Evolutionary conservation across 2,329 filamentous ascomycete genomes (phyloP).

Genomic region (Aureobasidium lini): DNA sequence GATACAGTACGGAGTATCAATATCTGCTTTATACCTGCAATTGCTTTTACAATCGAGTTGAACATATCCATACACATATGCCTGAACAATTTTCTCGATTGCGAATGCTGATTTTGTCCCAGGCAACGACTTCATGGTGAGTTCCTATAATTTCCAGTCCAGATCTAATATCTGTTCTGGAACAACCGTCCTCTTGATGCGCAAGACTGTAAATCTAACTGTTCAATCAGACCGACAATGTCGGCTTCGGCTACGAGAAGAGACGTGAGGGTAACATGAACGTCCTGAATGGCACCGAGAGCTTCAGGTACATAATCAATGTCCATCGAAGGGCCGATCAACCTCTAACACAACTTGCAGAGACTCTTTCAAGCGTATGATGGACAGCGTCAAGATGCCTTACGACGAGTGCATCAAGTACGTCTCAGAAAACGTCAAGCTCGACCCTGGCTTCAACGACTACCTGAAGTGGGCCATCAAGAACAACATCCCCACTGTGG

Average conservation of each 20-base stretch:
- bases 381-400: slow-evolving; percentile 74
- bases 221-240: slow-evolving; percentile 67
- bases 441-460: slow-evolving; percentile 80
- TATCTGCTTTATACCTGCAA: too few species aligned
- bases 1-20: background rate
- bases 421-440: slow-evolving; percentile 72
- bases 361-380: slow-evolving; percentile 84
- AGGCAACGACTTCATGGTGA: slow-evolving; percentile 60
- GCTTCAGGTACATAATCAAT: slow-evolving; percentile 54
- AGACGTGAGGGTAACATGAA: slow-evolving; percentile 68
- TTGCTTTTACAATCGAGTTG: too few species aligned
- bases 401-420: slow-evolving; percentile 75
- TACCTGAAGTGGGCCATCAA: slow-evolving; percentile 78
- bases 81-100: background rate
- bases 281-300: slow-evolving; percentile 61
- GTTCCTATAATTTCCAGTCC: background rate
- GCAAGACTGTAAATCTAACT: background rate
- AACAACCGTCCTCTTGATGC: background rate
- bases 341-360: slow-evolving; percentile 27
- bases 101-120: slow-evolving; percentile 5
- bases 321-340: slow-evolving; percentile 6
- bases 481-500: slow-evolving; percentile 85
- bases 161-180: background rate
- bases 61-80: too few species aligned
- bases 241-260: slow-evolving; percentile 69